Percentiles rank a stretch among this genome's conserved stretches.
Evolutionary conservation across 1,284 basidiomycete genomes (phyloP).

Genomic region (Flammula alnicola): DNA sequence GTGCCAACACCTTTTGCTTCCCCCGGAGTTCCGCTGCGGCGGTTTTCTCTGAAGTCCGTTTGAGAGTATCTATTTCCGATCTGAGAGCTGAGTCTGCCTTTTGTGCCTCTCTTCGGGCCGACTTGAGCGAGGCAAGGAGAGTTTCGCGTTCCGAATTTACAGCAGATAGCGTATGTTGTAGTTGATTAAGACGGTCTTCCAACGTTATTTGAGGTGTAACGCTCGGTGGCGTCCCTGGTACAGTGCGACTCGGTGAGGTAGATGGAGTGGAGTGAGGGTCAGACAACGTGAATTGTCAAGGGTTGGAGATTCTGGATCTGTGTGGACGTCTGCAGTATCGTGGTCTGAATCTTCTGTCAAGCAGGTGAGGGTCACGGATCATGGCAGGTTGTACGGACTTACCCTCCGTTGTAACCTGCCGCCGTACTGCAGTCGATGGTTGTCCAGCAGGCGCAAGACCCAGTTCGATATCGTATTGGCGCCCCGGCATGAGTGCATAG

Average conservation of each 20-base stretch:
- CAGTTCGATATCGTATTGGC: slow-evolving; percentile 81
- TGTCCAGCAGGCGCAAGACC: slow-evolving; percentile 68
- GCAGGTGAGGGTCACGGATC: background rate
- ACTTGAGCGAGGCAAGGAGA: slow-evolving; percentile 65
- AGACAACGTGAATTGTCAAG: slow-evolving; percentile 32
- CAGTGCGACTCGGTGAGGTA: slow-evolving; percentile 37
- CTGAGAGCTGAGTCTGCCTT: slow-evolving; percentile 75
- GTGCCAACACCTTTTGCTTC: slow-evolving; percentile 74
- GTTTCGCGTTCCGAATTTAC: slow-evolving; percentile 64
- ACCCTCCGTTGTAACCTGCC: slow-evolving; percentile 69
- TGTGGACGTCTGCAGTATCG: slow-evolving; percentile 31
- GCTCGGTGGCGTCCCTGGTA: slow-evolving; percentile 33
- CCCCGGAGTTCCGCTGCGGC: slow-evolving; percentile 65
- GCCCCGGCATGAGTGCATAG: slow-evolving; percentile 78
- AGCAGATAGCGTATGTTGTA: slow-evolving; percentile 60
- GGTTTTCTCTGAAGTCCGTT: slow-evolving; percentile 74
- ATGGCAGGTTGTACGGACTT: background rate
- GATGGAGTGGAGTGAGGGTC: slow-evolving; percentile 36
- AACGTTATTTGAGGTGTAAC: slow-evolving; percentile 28
- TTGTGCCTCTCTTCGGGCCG: slow-evolving; percentile 72
- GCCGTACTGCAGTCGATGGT: slow-evolving; percentile 47
- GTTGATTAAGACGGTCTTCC: slow-evolving; percentile 66
- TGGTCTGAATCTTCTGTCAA: slow-evolving; percentile 30
- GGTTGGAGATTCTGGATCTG: slow-evolving; percentile 35
- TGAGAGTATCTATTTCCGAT: slow-evolving; percentile 75